Evolutionary conservation across 305 asterid genomes (phyloP), one percentile per base, ranked within the genome.

Genomic region (Euphrasia arctica): DNA sequence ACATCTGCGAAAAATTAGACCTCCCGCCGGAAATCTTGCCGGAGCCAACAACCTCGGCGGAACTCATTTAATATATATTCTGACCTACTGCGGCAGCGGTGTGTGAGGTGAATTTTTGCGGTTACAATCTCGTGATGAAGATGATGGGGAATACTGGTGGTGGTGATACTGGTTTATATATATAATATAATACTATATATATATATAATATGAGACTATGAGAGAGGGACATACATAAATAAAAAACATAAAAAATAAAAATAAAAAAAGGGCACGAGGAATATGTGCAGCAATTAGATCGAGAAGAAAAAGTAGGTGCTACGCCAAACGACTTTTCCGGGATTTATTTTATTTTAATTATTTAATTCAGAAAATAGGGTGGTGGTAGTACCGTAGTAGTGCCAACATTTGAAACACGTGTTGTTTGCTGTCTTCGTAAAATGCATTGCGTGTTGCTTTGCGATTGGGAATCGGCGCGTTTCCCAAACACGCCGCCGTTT

Each of bases 231-330:
- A 10, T 48, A 12, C 18, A 11, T 6, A 11, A 11, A 9, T 47
- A 47, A 49, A 50, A n/a, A 4, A 50, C 4, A 49, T n/a, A 49
- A 4, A 50, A 50, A 14, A 50, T 4, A 49, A 50, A 50, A 50
- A 0, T 27, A 41, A 15, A 64, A 15, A 45, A 28, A 65, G 18
- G 10, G 81, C 87, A 81, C 87, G 87, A 76, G 87, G 84, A 71
- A 78, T 75, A 57, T 78, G 80, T 81, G 84, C 62, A 9, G 71
- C 58, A n/a, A 66, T 56, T 13, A 42, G 14, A 59, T 62, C 56
- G 6, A 45, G 64, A 41, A 50, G 59, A 34, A 62, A 65, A 41
- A 13, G 63, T 36, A 47, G 71, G 39, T 60, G 66, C 57, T 60
- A 54, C 47, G 32, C 49, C 47, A 50, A 68, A 50, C 73, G 54